Evolutionary conservation across 2,329 filamentous ascomycete genomes (phyloP).

Genomic region (Alternaria burnsii): DNA sequence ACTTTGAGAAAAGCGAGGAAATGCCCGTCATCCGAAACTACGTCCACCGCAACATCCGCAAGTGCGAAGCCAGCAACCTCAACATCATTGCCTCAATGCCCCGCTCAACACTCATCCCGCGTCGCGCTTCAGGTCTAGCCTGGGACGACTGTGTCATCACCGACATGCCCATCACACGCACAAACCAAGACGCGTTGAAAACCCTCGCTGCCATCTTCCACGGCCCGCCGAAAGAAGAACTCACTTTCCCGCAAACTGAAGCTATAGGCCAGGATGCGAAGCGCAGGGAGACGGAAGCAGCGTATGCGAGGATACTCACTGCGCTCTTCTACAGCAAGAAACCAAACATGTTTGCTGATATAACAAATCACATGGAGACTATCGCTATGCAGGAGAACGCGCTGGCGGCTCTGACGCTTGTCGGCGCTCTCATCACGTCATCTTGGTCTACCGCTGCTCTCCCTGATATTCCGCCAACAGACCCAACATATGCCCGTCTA

Average conservation of each 20-base stretch:
- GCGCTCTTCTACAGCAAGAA: conserved; percentile 62
- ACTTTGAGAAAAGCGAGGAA: conserved; percentile 60
- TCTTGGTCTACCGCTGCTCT: conserved; percentile 59
- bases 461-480: conserved; percentile 57
- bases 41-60: conserved; percentile 60
- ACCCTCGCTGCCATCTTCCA: conserved; percentile 65
- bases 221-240: conserved; percentile 55
- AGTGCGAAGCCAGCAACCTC: conserved; percentile 64
- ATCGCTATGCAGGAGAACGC: conserved; percentile 66
- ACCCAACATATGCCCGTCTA: conserved; percentile 56
- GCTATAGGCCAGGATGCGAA: conserved; percentile 31
- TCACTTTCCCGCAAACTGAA: conserved; percentile 49
- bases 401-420: conserved; percentile 62
- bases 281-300: conserved; percentile 57
- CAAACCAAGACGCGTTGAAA: conserved; percentile 63
- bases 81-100: conserved; percentile 67
- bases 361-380: conserved; percentile 63
- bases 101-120: conserved; percentile 61
- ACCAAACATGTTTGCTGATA: conserved; percentile 61
- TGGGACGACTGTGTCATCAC: conserved; percentile 55
- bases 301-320: conserved; percentile 64
- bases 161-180: conserved; percentile 60
- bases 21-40: conserved; percentile 58
- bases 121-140: conserved; percentile 46
- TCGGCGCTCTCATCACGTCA: conserved; percentile 62